Base-by-base conservation (phyloP, 306 rosid species). In the Lathyrus oleraceus region DNA sequence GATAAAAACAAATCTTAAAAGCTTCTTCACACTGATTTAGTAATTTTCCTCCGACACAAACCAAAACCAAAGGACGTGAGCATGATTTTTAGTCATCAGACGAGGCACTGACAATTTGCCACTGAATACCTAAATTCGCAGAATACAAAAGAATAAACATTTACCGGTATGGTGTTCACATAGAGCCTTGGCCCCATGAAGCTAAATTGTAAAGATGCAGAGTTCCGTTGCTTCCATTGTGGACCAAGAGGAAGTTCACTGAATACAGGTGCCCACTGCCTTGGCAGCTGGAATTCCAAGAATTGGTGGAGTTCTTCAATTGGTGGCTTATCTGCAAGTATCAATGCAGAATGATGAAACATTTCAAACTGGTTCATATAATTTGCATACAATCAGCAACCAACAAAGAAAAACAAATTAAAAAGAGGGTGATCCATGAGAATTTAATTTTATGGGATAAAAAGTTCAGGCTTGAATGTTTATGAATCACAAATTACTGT, bases 231-330 rank as follows among this genome's bases (percentile, higher is more conserved):
- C 80, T 83, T 93, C 77, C 94, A 76, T 75, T 93, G 98, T 30
- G 97, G 98, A 74, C 98, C 98, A 74, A 93, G 98, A 27, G 98
- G 98, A 78, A 93, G 98, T 27, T 93, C 98, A 44, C 94, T 90
- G 83, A 90, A 93, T 69, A 93, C 88, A 69, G 98, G 98, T 39
- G 98, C 98, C 98, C 98, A 93, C 78, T 90, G 98, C 83, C 97
- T 84, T 27, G 98, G 97, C 45, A 93, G 87, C 86, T 93, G 98
- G 81, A 93, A 93, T 83, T 90, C 98, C 89, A 93, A 78, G 88
- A 93, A 93, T 81, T 90, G 98, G 83, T 93, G 94, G 67, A 93
- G 97, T 85, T 93, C 97, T 82, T 82, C 90, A 79, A 85, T 78
- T 16, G 97, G 97, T 20, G 98, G 98, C 80, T 93, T 93, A 79